Base-by-base conservation (phyloP, 2,329 filamentous ascomycete species). In the Cucurbitaria berberidis region DNA sequence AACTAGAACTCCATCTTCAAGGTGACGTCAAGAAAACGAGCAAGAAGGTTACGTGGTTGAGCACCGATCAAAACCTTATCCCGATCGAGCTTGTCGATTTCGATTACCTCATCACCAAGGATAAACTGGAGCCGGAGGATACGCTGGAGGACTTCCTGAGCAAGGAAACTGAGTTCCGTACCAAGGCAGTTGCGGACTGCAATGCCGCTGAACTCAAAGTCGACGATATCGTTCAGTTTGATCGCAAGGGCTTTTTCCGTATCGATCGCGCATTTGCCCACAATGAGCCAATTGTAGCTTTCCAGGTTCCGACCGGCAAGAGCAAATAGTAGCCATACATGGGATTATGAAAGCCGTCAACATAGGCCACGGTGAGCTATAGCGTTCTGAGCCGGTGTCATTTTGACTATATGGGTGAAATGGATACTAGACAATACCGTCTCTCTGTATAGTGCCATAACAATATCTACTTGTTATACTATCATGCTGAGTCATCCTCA, bases 21-120 rank as follows among this genome's bases (percentile, higher is more conserved):
- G 93, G 93, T 50, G 93, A 98, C 74, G 90, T 98, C 76, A 96
- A 96, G 82, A 89, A 90, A 71, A 98, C 93, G 0, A 87, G 91
- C 70, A 97, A 97, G 86, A 98, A 98, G 82, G 86, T 98, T 32
- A 97, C 93, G 1, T 98, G 93, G 93, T 80, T 98, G 42, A 88
- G 91, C 1, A 84, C 83, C 0, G 85, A 90, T 62, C 89, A 93
- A 78, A 84, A 89, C 53, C 83, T 96, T 0, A 82, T 96, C 13
- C 86, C 88, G 7, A 87, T 95, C 19, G 90, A 96, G 76, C 83
- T 96, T 10, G 93, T 93, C 77, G 92, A 97, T 64, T 98, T 97
- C 74, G 93, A 96, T 77, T 93, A 96, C 78, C 84, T 98, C 43
- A 89, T 98, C 71, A 96, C 89, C 55, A 98, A 97, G 82, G 93